A percentile compares a stretch with the other conserved stretches of the same genome.
Evolutionary conservation across 768 basidiomycete species (phyloP).

Genomic region (Chalciporus piperatus): DNA sequence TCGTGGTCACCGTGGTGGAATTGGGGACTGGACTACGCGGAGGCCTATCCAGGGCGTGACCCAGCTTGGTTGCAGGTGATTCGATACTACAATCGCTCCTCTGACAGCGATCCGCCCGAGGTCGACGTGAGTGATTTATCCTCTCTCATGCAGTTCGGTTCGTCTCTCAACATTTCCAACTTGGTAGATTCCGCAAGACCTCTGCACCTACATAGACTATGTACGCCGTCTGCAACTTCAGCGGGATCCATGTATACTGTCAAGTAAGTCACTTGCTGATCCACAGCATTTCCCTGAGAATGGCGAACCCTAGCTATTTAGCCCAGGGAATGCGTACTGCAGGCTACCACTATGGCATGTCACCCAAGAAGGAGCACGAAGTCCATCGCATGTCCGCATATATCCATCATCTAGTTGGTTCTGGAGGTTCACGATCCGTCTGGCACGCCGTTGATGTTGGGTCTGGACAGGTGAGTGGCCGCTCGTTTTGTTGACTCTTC

Average conservation of each 20-base stretch:
- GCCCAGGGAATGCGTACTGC: conserved; percentile 6
- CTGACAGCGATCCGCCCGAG: conserved; percentile 2
- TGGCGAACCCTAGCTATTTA: conserved; percentile 1
- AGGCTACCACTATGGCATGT: conserved; percentile 48
- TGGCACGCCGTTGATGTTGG: conserved; percentile 67
- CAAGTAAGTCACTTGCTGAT: conserved; percentile 8
- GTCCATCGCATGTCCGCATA: conserved; percentile 62
- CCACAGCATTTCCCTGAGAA: not conserved
- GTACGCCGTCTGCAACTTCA: conserved; percentile 26
- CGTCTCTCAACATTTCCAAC: not conserved
- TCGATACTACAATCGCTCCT: conserved; percentile 18
- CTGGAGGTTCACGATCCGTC: conserved; percentile 25
- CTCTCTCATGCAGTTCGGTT: not conserved
- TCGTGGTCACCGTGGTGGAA: conserved; percentile 37
- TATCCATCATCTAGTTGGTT: conserved; percentile 36
- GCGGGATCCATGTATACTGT: conserved; percentile 14
- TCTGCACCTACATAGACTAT: conserved; percentile 20
- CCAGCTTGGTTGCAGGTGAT: conserved; percentile 28
- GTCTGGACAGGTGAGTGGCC: conserved; percentile 57
- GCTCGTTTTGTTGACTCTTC: not conserved
- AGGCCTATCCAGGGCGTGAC: conserved; percentile 9
- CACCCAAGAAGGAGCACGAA: conserved; percentile 76
- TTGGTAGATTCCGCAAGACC: conserved; percentile 23
- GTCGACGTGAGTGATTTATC: conserved; percentile 15
- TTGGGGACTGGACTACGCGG: conserved; percentile 26